A percentile compares a stretch with the other conserved stretches of the same genome.
Conservation (phyloP, 2,329 filamentous ascomycete species). For the Stagonosporopsis chrysanthemi region DNA sequence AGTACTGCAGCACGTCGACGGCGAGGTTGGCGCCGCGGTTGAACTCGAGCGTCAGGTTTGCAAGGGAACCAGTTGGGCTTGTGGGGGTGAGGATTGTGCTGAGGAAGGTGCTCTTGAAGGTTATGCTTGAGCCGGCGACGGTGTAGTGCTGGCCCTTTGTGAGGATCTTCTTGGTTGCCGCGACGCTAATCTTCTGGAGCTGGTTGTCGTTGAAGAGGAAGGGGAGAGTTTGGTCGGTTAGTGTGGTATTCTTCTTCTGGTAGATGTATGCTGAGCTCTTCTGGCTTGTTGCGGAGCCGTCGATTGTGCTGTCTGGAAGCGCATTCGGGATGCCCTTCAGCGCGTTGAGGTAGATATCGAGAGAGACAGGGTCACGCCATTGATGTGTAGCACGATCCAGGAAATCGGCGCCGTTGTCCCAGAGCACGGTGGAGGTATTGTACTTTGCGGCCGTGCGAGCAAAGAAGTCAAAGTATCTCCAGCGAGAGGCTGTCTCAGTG, state of each 20-base stretch:
- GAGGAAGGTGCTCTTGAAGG: slow-evolving; percentile 59
- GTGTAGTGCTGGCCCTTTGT: slow-evolving; percentile 56
- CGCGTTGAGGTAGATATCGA: slow-evolving; percentile 59
- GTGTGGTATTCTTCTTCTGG: slow-evolving; percentile 57
- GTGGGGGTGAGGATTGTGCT: slow-evolving; percentile 53
- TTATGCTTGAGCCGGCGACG: slow-evolving; percentile 54
- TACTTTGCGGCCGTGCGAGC: slow-evolving; percentile 59
- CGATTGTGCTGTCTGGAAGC: slow-evolving; percentile 61
- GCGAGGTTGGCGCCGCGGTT: slow-evolving; percentile 57
- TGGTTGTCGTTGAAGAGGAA: slow-evolving; percentile 65
- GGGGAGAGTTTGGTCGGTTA: slow-evolving; percentile 55
- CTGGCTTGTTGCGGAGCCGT: slow-evolving; percentile 56
- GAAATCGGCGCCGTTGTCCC: slow-evolving; percentile 67
- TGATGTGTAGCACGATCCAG: slow-evolving; percentile 58
- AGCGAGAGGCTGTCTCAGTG: slow-evolving; percentile 64
- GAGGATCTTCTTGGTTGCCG: slow-evolving; percentile 49
- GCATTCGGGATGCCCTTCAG: slow-evolving; percentile 56
- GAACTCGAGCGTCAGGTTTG: slow-evolving; percentile 62
- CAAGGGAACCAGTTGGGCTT: slow-evolving; percentile 56
- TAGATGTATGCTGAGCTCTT: slow-evolving; percentile 63
- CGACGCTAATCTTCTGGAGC: slow-evolving; percentile 49
- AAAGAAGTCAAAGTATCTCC: slow-evolving; percentile 66
- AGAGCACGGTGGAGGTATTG: slow-evolving; percentile 61
- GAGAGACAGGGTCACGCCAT: slow-evolving; percentile 61
- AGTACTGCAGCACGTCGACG: slow-evolving; percentile 63